Percentiles rank a stretch among this genome's conserved stretches.
phyloP scores from a whole-genome alignment of 2,329 filamentous ascomycete species.

The Aspergillus spinulosporus region DNA sequence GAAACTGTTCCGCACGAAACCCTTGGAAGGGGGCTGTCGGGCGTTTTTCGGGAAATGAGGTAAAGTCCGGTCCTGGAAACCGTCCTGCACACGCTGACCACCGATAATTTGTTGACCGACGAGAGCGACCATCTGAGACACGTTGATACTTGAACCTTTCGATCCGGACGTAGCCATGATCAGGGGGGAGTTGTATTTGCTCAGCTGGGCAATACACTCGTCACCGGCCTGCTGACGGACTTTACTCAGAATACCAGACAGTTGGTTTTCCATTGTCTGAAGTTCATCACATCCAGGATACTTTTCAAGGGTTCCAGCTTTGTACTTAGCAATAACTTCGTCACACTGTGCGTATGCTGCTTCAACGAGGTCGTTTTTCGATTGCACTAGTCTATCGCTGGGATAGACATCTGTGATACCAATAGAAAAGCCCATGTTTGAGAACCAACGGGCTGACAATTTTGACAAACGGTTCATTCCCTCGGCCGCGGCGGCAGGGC shows the following conservation, averaged over 20 bases:
- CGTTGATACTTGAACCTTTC: conserved; percentile 96
- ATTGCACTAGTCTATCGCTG: conserved; percentile 65
- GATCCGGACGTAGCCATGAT: conserved; percentile 98
- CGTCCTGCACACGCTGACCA: conserved; percentile 86
- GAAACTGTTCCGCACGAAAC: conserved; percentile 96
- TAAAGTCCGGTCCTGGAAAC: conserved; percentile 91
- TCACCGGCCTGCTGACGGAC: conserved; percentile 90
- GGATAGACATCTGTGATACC: conserved; percentile 94
- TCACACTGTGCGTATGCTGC: conserved; percentile 80
- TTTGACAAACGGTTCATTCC: conserved; percentile 95
- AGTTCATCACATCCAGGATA: conserved; percentile 88
- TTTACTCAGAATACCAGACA: conserved; percentile 87
- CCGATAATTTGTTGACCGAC: conserved; percentile 98
- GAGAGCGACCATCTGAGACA: conserved; percentile 96
- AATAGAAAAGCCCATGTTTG: conserved; percentile 92
- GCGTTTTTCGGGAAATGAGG: conserved; percentile 95
- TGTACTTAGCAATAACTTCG: conserved; percentile 77
- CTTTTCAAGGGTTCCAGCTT: conserved; percentile 77
- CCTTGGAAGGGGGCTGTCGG: conserved; percentile 88
- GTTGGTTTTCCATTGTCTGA: conserved; percentile 83
- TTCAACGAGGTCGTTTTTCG: conserved; percentile 75
- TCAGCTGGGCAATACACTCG: conserved; percentile 85
- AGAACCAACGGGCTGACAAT: conserved; percentile 82
- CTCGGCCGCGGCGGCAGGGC: conserved; percentile 79
- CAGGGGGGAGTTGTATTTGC: conserved; percentile 85